Evolutionary conservation across 208 protist genomes (phyloP).

Genomic region (Trypanosoma caninum): DNA sequence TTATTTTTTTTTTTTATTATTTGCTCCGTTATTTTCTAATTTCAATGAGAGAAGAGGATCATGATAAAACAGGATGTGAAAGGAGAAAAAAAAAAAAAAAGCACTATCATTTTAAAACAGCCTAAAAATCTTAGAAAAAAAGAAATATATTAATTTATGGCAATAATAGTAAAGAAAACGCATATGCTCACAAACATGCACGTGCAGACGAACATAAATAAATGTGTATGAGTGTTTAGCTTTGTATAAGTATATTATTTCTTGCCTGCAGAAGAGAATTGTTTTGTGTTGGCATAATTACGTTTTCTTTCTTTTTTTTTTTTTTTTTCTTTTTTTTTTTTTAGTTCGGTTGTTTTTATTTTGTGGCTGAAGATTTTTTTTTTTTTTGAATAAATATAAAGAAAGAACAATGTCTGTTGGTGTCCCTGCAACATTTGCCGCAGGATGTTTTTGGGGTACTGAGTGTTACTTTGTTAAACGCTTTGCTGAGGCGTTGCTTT

Average conservation of each 20-base stretch:
- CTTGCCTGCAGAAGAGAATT: too few species aligned
- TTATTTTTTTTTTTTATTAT: neutral
- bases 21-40: neutral
- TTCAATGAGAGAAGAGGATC: neutral
- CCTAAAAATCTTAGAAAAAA: too few species aligned
- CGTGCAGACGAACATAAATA: too few species aligned
- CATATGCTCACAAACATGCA: too few species aligned
- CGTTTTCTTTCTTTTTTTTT: conserved; percentile 11
- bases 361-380: neutral
- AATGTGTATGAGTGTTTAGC: too few species aligned
- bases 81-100: neutral
- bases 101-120: too few species aligned
- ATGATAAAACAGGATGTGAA: too few species aligned
- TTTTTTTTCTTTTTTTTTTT: conserved; percentile 22
- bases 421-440: conserved; percentile 78
- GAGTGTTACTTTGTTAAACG: conserved; percentile 90
- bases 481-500: conserved; percentile 73
- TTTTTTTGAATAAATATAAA: too few species aligned
- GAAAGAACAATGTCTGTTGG: conserved; percentile 14
- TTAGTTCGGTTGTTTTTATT: neutral
- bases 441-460: conserved; percentile 93
- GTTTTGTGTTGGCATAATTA: too few species aligned
- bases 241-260: too few species aligned
- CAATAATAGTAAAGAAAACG: too few species aligned
- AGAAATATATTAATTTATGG: too few species aligned